These are phyloP conservation scores for Harringtonia lauricola DNA, from an alignment of 2,329 filamentous ascomycete species.

Conservation along the genomic window DNA sequence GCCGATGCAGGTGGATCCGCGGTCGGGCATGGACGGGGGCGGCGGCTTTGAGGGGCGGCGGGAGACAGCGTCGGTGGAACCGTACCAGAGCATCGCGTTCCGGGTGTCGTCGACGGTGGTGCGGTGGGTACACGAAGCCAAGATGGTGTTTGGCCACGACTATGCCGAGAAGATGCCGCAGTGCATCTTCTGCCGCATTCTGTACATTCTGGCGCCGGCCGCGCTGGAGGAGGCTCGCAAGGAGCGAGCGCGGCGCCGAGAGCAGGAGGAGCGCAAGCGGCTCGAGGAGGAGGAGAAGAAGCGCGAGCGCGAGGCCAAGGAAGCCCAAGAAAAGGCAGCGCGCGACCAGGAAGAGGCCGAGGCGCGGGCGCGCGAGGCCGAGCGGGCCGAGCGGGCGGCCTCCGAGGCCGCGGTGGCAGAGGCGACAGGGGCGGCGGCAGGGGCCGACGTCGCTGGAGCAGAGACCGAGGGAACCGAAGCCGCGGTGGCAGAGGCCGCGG, in stretches of 20 bases:
- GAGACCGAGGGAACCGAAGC: constrained; percentile 22
- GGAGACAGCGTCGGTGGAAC: constrained; percentile 34
- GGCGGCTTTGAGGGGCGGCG: neutral
- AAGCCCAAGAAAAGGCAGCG: constrained; percentile 33
- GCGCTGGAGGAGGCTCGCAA: constrained; percentile 75
- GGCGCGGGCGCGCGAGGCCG: constrained; percentile 49
- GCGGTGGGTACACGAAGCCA: constrained; percentile 84
- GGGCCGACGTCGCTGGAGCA: constrained; percentile 16
- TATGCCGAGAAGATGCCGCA: constrained; percentile 59
- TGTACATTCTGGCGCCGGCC: constrained; percentile 66
- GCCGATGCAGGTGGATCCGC: constrained; percentile 16
- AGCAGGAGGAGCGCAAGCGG: constrained; percentile 44
- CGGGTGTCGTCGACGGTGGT: constrained; percentile 56
- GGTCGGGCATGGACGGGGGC: neutral
- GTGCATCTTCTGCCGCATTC: constrained; percentile 52
- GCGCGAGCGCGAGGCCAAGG: constrained; percentile 29
- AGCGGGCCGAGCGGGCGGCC: constrained; percentile 50
- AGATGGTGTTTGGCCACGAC: constrained; percentile 65
- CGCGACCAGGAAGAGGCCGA: constrained; percentile 48
- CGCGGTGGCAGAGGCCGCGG: constrained; percentile 15
- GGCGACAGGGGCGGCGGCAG: constrained; percentile 31
- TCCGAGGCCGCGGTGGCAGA: constrained; percentile 49
- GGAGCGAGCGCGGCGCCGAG: constrained; percentile 46
- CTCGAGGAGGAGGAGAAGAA: constrained; percentile 55
- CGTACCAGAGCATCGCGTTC: constrained; percentile 68